Evolutionary conservation across 2,329 filamentous ascomycete genomes (phyloP).

Genomic region (Claviceps paspali): DNA sequence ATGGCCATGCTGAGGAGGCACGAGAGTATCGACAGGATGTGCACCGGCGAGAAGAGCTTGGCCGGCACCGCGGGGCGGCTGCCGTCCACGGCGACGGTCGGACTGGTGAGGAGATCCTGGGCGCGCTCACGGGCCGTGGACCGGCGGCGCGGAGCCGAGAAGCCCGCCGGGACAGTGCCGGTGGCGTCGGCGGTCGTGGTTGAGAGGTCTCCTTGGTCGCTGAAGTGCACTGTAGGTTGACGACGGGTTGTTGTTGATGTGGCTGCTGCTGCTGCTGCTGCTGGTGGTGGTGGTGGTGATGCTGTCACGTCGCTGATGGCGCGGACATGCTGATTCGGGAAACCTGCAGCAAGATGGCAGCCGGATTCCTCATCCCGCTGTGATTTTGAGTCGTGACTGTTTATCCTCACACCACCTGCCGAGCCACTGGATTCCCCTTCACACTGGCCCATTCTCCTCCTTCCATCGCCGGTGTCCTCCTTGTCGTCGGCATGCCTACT

Average conservation of each 20-base stretch:
- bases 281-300: background rate
- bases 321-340: background rate
- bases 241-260: too few species aligned
- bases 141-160: constrained; percentile 10
- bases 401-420: background rate
- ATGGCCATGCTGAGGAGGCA: constrained; percentile 33
- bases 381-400: background rate
- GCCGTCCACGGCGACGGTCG: constrained; percentile 21
- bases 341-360: background rate
- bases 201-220: constrained; percentile 7
- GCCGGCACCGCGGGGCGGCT: constrained; percentile 32
- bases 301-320: background rate
- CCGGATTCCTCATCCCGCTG: constrained; percentile 2
- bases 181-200: background rate
- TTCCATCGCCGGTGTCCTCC: too few species aligned
- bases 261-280: too few species aligned
- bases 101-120: constrained; percentile 27
- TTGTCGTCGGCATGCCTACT: too few species aligned
- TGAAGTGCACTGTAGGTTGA: constrained; percentile 1
- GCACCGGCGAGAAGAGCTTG: constrained; percentile 33
- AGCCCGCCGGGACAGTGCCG: background rate
- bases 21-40: constrained; percentile 36
- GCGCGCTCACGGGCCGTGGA: constrained; percentile 24
- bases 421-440: background rate
- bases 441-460: too few species aligned